These are phyloP conservation scores for Colletotrichum echinochloae DNA, from an alignment of 2,329 filamentous ascomycete genomes.

Conservation along the genomic window DNA sequence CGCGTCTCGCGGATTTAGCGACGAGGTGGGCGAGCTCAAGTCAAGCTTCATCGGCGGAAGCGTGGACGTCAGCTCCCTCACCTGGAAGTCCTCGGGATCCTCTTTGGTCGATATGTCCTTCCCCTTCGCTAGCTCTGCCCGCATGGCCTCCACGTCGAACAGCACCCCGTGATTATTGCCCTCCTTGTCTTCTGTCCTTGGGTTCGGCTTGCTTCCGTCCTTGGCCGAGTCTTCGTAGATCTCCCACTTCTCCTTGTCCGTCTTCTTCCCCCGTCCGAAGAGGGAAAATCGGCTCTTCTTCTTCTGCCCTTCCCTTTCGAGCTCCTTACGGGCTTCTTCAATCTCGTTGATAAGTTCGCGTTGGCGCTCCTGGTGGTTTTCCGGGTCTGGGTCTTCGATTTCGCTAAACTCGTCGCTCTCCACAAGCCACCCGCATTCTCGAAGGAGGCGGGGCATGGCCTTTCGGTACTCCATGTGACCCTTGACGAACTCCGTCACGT, in stretches of 20 bases:
- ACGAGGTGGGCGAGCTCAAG: slow-evolving; percentile 53
- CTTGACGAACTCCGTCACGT: slow-evolving; percentile 85
- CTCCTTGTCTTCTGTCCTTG: slow-evolving; percentile 60
- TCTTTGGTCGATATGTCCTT: slow-evolving; percentile 59
- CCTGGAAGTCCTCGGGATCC: slow-evolving; percentile 62
- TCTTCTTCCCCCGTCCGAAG: slow-evolving; percentile 85
- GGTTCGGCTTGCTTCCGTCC: slow-evolving; percentile 52
- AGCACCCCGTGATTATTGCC: slow-evolving; percentile 75
- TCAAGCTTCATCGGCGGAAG: slow-evolving; percentile 90
- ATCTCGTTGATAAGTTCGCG: slow-evolving; percentile 96
- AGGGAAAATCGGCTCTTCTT: slow-evolving; percentile 73
- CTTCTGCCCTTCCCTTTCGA: slow-evolving; percentile 80
- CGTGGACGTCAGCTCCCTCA: slow-evolving; percentile 88
- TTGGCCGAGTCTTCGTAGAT: slow-evolving; percentile 80
- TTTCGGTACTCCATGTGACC: slow-evolving; percentile 98
- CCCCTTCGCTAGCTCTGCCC: slow-evolving; percentile 83
- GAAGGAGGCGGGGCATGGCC: slow-evolving; percentile 88
- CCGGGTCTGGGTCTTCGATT: slow-evolving; percentile 97
- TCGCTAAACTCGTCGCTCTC: slow-evolving; percentile 95
- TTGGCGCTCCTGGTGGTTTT: slow-evolving; percentile 88
- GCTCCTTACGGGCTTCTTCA: slow-evolving; percentile 88
- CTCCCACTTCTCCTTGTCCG: slow-evolving; percentile 91
- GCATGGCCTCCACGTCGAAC: slow-evolving; percentile 96
- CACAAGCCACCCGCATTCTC: slow-evolving; percentile 90
- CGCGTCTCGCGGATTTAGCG: slow-evolving; percentile 47